Evolutionary conservation across 2,329 filamentous ascomycete species (phyloP).

Genomic region (Zymoseptoria tritici): DNA sequence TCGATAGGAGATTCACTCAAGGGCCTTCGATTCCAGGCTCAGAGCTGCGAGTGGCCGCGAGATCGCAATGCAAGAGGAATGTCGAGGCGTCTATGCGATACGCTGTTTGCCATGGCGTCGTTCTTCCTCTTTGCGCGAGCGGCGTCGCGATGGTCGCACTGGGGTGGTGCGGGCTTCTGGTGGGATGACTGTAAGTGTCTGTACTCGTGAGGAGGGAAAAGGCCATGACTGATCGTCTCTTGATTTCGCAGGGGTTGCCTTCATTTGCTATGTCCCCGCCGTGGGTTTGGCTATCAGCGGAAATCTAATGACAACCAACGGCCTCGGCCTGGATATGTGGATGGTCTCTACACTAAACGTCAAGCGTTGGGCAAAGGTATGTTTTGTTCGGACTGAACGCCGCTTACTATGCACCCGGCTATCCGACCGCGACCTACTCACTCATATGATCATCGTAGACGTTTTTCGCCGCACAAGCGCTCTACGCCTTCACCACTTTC

Average conservation of each 20-base stretch:
- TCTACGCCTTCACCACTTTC: constrained; percentile 7
- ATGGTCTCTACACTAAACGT: not conserved
- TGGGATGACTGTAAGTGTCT: not conserved
- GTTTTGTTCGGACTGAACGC: not conserved
- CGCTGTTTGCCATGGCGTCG: not conserved
- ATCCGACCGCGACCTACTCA: not conserved
- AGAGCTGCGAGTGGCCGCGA: not conserved
- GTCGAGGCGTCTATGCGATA: not conserved
- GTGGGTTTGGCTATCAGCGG: not conserved
- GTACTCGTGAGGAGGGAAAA: not conserved
- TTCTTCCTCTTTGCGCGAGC: not conserved
- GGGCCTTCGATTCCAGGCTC: not conserved
- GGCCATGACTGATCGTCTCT: not conserved
- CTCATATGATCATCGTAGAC: not conserved
- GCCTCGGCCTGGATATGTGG: not conserved
- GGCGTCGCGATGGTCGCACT: not conserved
- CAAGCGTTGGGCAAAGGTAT: not conserved
- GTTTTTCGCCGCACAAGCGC: constrained; percentile 5
- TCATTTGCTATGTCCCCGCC: not conserved
- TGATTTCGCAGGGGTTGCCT: not conserved
- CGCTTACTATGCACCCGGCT: not conserved
- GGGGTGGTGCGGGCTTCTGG: not conserved
- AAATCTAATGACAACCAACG: not conserved
- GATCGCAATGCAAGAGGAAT: not conserved
- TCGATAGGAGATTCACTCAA: not conserved